These are phyloP conservation scores for Rutidosis leptorrhynchoides DNA, from an alignment of 129 eudicot genomes.

Conservation along the genomic window DNA sequence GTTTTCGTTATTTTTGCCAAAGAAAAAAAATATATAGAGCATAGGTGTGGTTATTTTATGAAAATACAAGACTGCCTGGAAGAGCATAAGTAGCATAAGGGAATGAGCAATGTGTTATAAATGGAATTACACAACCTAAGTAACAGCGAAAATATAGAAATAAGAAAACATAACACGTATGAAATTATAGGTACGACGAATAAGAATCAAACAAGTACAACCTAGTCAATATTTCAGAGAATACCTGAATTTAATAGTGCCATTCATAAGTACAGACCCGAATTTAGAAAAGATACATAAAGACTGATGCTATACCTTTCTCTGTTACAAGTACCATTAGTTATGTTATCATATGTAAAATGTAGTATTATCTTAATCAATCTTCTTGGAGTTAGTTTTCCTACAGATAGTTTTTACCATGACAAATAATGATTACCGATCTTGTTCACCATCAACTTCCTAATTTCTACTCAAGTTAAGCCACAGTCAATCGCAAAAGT, in stretches of 20 bases:
- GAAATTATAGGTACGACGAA: neutral
- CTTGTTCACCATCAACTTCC: neutral
- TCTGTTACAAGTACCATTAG: neutral
- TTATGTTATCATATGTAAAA: neutral
- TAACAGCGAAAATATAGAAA: constrained; percentile 9
- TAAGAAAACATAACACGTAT: neutral
- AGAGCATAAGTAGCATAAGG: constrained; percentile 9
- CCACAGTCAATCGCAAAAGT: constrained; percentile 8
- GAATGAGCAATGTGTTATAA: constrained; percentile 8
- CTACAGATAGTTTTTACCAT: neutral
- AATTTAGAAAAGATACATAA: neutral
- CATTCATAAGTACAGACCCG: neutral
- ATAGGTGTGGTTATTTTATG: constrained; percentile 10
- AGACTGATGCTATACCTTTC: neutral
- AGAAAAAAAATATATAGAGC: too few relatives aligned
- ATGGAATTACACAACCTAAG: constrained; percentile 3
- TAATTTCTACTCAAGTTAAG: neutral
- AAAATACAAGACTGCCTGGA: constrained; percentile 3
- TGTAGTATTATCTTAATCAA: neutral
- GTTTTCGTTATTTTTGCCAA: too few relatives aligned
- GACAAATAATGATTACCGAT: neutral
- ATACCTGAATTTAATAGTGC: neutral
- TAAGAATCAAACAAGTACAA: neutral
- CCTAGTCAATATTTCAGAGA: constrained; percentile 1
- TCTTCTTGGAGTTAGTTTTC: neutral